Conservation (phyloP, 768 basidiomycete genomes). For the Trametes cingulata region DNA sequence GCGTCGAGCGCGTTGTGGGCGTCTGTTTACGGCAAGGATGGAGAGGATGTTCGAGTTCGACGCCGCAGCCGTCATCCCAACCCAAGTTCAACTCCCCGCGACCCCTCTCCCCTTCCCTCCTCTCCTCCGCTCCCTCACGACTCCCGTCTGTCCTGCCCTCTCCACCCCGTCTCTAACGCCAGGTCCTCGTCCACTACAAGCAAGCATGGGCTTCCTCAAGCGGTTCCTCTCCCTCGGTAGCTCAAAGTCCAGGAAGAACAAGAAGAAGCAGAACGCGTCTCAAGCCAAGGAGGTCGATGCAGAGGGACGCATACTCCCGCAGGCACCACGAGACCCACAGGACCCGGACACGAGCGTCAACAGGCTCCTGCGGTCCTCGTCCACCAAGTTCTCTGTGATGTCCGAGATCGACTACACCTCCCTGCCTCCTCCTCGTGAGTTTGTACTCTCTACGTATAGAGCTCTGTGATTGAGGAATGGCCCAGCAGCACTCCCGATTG, state of each 20-base stretch:
- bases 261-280: conserved; percentile 25
- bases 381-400: conserved; percentile 61
- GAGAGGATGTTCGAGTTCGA: not conserved
- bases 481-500: conserved; percentile 38
- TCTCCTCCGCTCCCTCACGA: not conserved
- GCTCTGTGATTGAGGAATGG: conserved; percentile 11
- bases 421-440: conserved; percentile 73
- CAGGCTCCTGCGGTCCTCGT: conserved; percentile 68
- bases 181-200: not conserved
- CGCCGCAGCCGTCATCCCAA: not conserved
- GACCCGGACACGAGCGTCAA: conserved; percentile 48
- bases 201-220: conserved; percentile 66
- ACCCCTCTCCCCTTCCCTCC: not conserved
- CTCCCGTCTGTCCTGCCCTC: not conserved
- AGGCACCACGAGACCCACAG: conserved; percentile 27
- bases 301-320: conserved; percentile 25
- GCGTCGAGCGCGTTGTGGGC: conserved; percentile 3
- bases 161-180: not conserved
- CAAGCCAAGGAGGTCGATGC: conserved; percentile 29
- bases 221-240: conserved; percentile 68
- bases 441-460: not conserved
- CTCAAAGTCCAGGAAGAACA: conserved; percentile 59
- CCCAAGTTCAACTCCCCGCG: not conserved
- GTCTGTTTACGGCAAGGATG: not conserved
- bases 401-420: conserved; percentile 56